These are phyloP conservation scores for Amanita rimosa DNA, from an alignment of 768 basidiomycete genomes.

Conservation along the genomic window DNA sequence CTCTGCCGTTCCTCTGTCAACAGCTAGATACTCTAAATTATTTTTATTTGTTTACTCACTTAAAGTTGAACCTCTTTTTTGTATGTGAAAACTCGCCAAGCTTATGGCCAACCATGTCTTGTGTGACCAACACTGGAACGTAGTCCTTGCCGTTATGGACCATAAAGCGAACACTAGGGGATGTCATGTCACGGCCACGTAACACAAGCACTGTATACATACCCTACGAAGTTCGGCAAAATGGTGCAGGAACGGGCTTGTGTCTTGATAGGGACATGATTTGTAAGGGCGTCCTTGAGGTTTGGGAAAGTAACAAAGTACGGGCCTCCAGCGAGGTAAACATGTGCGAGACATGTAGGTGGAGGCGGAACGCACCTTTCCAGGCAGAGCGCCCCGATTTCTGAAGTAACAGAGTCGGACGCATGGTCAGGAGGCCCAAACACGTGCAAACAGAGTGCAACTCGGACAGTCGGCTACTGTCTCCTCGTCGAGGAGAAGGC, in stretches of 20 bases:
- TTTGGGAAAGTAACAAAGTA: constrained; percentile 92
- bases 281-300: constrained; percentile 66
- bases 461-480: background rate
- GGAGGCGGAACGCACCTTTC: constrained; percentile 44
- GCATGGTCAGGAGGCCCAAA: constrained; percentile 29
- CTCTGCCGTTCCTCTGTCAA: background rate
- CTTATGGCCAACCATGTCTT: constrained; percentile 99
- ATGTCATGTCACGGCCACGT: background rate
- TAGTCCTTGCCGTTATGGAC: constrained; percentile 95
- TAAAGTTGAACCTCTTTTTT: constrained; percentile 77
- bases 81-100: constrained; percentile 91
- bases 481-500: too few species aligned
- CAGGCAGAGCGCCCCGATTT: constrained; percentile 70
- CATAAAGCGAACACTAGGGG: constrained; percentile 65
- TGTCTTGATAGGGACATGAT: constrained; percentile 82
- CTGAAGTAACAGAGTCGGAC: constrained; percentile 44
- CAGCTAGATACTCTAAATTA: background rate
- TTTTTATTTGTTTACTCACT: constrained; percentile 38
- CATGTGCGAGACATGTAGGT: background rate
- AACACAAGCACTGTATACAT: constrained; percentile 14
- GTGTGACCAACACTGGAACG: constrained; percentile 73
- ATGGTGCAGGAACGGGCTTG: constrained; percentile 86
- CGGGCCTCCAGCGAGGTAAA: constrained; percentile 48
- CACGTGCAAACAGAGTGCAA: background rate
- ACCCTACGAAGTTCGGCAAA: constrained; percentile 95